Base-by-base conservation (phyloP, 176 grass and related monocot genomes). In the Triticum urartu region DNA sequence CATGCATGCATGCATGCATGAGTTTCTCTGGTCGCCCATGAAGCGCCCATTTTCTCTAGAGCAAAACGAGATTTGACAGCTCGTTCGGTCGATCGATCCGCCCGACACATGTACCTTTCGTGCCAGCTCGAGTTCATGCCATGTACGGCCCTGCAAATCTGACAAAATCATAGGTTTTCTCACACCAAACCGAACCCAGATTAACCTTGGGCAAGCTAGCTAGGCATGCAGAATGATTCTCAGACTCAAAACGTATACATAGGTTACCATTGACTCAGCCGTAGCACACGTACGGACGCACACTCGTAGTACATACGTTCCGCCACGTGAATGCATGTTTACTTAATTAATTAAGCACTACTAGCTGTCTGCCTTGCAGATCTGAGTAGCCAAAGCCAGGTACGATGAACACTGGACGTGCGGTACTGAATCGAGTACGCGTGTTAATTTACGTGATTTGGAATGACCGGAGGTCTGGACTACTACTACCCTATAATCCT, bases 21-120 rank as follows among this genome's bases (percentile, higher is more conserved):
- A 54, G 38, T 26, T 45, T 64, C 7, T 20, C 28, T 20, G 64
- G 6, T 21, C 9, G 58, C n/a, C 78, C 85, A 81, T 87, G 68
- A 81, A 81, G 38, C 61, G 66, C 52, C 85, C 76, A 35, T 72
- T 59, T 79, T 72, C 70, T 39, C 24, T 64, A 17, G 77, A 72
- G 33, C 15, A 25, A 40, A 63, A 64, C 25, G 8, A 25, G 14
- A 47, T 66, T 3, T 6, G n/a, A 62, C 34, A 39, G 3, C 20
- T 61, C 1, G 72, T 0, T 52, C 68, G 18, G 4, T 63, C 43
- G 7, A 75, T 26, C 35, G 11, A 63, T 26, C 54, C 7, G 34
- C 7, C 7, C 35, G 39, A 63, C 77, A 64, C 77, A 14, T 80
- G 61, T 66, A 66, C 39, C 61, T 47, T 65, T 17, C 15, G 14